Percentiles rank a stretch among this genome's conserved stretches.
phyloP scores from a whole-genome alignment of 768 basidiomycete species.

The Boletus eberwhitei region DNA sequence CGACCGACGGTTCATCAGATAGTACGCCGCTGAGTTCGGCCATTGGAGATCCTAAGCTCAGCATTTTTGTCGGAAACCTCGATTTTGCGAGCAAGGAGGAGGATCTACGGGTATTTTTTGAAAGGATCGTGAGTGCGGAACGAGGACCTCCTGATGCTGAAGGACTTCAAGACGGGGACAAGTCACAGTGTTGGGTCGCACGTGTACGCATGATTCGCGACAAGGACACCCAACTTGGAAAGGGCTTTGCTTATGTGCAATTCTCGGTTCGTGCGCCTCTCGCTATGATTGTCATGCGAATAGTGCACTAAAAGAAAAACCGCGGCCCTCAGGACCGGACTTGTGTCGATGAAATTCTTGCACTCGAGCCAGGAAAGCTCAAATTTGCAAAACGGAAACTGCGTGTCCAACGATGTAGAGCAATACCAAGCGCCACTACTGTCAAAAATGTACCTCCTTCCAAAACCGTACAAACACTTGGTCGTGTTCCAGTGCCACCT shows the following conservation, averaged over 20 bases:
- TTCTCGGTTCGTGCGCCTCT: conserved; percentile 53
- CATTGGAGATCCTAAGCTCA: conserved; percentile 68
- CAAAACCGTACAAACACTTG: conserved; percentile 5
- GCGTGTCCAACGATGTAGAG: conserved; percentile 88
- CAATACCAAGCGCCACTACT: conserved; percentile 42
- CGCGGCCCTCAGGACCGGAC: conserved; percentile 63
- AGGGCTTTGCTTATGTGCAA: conserved; percentile 93
- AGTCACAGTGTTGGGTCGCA: conserved; percentile 61
- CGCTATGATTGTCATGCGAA: background rate
- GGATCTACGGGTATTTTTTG: conserved; percentile 84
- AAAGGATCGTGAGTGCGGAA: conserved; percentile 68
- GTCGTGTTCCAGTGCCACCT: conserved; percentile 9
- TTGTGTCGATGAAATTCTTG: conserved; percentile 90
- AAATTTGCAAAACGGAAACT: conserved; percentile 93
- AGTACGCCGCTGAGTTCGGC: conserved; percentile 22
- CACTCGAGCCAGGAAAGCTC: conserved; percentile 70
- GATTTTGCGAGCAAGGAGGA: conserved; percentile 92
- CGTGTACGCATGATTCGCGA: conserved; percentile 89
- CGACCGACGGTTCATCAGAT: conserved; percentile 17
- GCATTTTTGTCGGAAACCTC: conserved; percentile 88
- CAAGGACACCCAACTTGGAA: conserved; percentile 88
- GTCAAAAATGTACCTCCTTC: conserved; percentile 7
- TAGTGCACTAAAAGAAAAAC: background rate
- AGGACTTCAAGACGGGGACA: conserved; percentile 31
- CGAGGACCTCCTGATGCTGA: conserved; percentile 51